Percentiles rank a stretch among this genome's conserved stretches.
phyloP scores from a whole-genome alignment of 768 basidiomycete species.

The Cyclocybe aegerita region DNA sequence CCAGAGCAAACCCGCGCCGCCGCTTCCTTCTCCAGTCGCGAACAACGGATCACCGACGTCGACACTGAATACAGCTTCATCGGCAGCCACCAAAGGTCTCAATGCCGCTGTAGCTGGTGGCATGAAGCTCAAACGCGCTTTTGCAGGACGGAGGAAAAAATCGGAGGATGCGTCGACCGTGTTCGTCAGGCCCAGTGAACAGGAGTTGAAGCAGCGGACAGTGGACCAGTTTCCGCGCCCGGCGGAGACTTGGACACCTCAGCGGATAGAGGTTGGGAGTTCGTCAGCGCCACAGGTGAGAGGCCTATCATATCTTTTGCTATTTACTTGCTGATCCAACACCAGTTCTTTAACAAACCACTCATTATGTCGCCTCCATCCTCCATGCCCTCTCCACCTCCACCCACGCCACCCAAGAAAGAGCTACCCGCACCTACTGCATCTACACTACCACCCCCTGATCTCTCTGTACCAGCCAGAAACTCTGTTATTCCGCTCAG shows the following conservation, averaged over 20 bases:
- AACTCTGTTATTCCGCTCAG: constrained; percentile 50
- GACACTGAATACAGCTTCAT: constrained; percentile 21
- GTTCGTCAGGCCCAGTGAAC: constrained; percentile 14
- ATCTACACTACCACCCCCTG: constrained; percentile 22
- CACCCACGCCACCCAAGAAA: constrained; percentile 15
- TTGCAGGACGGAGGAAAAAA: constrained; percentile 56
- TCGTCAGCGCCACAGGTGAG: too few species aligned
- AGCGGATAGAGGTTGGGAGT: too few species aligned
- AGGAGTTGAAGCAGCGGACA: neutral
- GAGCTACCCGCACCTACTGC: constrained; percentile 14
- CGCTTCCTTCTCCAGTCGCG: constrained; percentile 12
- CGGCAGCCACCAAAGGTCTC: constrained; percentile 29
- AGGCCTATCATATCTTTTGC: too few species aligned
- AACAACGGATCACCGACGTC: constrained; percentile 13
- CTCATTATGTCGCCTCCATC: neutral
- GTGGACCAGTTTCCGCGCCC: neutral
- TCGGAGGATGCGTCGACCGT: constrained; percentile 43
- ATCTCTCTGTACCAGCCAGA: constrained; percentile 18
- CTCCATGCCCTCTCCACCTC: neutral
- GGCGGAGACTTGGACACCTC: neutral
- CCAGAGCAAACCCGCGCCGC: constrained; percentile 21
- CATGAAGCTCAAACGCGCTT: constrained; percentile 56
- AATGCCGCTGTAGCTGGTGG: constrained; percentile 43
- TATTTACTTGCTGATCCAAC: too few species aligned
- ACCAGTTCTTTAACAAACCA: too few species aligned